Percentiles rank a stretch among this genome's conserved stretches.
These are phyloP conservation scores for Gnomoniopsis smithogilvyi DNA, from an alignment of 2,329 filamentous ascomycete genomes.

Conservation along the genomic window DNA sequence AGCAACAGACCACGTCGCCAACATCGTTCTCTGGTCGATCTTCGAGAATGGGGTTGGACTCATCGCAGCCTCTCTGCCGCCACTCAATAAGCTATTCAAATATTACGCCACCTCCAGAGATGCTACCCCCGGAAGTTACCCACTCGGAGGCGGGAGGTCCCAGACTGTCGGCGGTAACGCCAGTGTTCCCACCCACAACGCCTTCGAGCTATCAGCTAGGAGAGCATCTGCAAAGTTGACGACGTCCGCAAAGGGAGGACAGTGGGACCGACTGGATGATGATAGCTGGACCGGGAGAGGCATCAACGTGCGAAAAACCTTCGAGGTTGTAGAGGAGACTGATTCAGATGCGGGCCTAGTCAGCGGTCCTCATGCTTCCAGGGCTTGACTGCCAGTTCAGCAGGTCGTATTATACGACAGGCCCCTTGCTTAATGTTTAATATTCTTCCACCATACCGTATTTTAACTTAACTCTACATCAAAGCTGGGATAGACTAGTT, in stretches of 20 bases:
- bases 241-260: background rate
- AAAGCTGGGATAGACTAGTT: too few relatives aligned
- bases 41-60: conserved; percentile 35
- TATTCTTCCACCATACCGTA: too few relatives aligned
- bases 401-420: too few relatives aligned
- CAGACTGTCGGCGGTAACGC: conserved; percentile 2
- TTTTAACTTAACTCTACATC: too few relatives aligned
- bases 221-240: background rate
- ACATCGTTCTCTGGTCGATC: conserved; percentile 46
- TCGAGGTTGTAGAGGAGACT: background rate
- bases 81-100: conserved; percentile 7
- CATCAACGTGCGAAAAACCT: background rate
- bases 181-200: background rate
- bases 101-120: background rate
- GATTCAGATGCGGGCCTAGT: too few relatives aligned
- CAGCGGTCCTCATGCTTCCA: too few relatives aligned
- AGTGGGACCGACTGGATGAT: background rate
- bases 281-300: background rate
- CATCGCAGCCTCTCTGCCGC: conserved; percentile 28
- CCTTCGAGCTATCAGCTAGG: background rate
- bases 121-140: background rate
- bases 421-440: too few relatives aligned
- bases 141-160: background rate
- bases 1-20: conserved; percentile 23
- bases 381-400: too few relatives aligned